These are phyloP conservation scores for Aspergillus ochraceus DNA, from an alignment of 2,329 filamentous ascomycete genomes.

Conservation along the genomic window DNA sequence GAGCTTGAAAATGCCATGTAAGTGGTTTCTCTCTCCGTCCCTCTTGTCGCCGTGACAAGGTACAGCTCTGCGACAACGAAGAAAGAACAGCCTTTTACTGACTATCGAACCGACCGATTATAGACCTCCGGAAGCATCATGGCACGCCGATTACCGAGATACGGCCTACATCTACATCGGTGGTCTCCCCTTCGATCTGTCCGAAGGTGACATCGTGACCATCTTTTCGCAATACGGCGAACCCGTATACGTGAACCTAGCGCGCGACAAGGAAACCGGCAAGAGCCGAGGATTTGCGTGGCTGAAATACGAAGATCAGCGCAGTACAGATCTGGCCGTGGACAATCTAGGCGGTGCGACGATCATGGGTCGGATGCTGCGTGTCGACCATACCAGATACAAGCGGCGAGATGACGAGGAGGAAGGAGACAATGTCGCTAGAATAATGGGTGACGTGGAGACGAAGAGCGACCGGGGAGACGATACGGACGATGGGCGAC, in stretches of 20 bases:
- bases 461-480: slow-evolving; percentile 23
- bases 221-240: slow-evolving; percentile 98
- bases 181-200: slow-evolving; percentile 85
- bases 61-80: neutral
- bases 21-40: slow-evolving; percentile 36
- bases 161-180: slow-evolving; percentile 97
- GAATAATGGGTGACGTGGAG: slow-evolving; percentile 49
- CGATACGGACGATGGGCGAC: slow-evolving; percentile 41
- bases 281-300: slow-evolving; percentile 94
- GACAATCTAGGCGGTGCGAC: slow-evolving; percentile 90
- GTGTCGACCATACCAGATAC: slow-evolving; percentile 92
- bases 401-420: slow-evolving; percentile 75
- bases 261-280: slow-evolving; percentile 92
- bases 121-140: slow-evolving; percentile 82
- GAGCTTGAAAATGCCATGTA: slow-evolving; percentile 87
- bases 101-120: slow-evolving; percentile 3
- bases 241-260: slow-evolving; percentile 87
- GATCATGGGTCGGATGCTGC: slow-evolving; percentile 74
- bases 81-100: slow-evolving; percentile 9
- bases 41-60: neutral
- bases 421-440: slow-evolving; percentile 51
- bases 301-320: slow-evolving; percentile 97
- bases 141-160: slow-evolving; percentile 97
- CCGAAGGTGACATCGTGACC: slow-evolving; percentile 91
- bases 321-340: slow-evolving; percentile 91